Conservation (phyloP, 2,329 filamentous ascomycete genomes). For the Fusarium sp. region DNA sequence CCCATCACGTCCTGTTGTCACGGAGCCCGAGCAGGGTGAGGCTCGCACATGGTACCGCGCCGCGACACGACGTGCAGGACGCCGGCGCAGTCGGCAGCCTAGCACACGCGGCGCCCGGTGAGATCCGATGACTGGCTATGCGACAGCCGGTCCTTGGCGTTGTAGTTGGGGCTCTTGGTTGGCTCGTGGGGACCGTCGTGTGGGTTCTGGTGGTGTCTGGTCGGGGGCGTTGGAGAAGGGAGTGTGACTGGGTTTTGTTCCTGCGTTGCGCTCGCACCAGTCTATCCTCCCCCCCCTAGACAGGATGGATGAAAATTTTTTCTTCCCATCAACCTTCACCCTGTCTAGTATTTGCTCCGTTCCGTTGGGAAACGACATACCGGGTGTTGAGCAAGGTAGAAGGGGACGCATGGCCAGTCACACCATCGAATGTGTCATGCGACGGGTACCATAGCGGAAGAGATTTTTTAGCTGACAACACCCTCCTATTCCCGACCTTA, state of each 20-base stretch:
- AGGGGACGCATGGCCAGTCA: constrained; percentile 35
- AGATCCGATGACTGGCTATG: no score
- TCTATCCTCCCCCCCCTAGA: background rate
- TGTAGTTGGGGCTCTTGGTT: no score
- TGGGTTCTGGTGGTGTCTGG: no score
- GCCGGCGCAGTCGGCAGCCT: no score
- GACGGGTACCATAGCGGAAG: constrained; percentile 15
- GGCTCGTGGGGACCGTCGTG: no score
- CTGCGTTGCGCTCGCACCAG: constrained; percentile 27
- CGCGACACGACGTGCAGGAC: no score
- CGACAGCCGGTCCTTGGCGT: no score
- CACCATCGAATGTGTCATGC: constrained; percentile 42
- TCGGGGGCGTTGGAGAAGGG: no score
- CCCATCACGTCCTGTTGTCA: no score
- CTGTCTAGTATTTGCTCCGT: constrained; percentile 24
- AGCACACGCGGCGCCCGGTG: no score
- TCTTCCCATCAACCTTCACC: constrained; percentile 12
- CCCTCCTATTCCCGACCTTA: constrained; percentile 3
- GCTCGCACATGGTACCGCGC: no score
- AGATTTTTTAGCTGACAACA: constrained; percentile 15
- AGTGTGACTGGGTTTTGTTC: constrained; percentile 27
- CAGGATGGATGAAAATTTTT: constrained; percentile 27
- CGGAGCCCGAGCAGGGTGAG: no score
- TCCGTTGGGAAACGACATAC: constrained; percentile 14
- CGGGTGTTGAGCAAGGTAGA: constrained; percentile 13